Conservation (phyloP, 2,329 filamentous ascomycete genomes). For the Fonsecaea monophora region DNA sequence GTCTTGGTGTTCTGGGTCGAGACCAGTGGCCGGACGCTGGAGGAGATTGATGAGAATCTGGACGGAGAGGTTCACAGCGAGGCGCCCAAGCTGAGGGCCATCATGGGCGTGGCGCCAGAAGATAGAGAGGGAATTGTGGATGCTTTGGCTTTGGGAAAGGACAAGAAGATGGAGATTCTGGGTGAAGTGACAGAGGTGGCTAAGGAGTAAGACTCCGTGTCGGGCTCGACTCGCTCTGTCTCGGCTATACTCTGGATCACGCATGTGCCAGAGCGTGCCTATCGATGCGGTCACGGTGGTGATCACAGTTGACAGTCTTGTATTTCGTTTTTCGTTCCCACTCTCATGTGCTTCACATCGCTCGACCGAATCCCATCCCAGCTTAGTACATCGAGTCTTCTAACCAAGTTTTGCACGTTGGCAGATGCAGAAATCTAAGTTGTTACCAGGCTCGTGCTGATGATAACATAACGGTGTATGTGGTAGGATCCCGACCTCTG, state of each 20-base stretch:
- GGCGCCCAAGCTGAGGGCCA: constrained; percentile 20
- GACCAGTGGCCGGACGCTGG: constrained; percentile 39
- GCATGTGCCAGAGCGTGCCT: background rate
- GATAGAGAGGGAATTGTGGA: constrained; percentile 37
- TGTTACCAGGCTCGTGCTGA: background rate
- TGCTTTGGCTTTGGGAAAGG: constrained; percentile 20
- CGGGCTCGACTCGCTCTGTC: background rate
- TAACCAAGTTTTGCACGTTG: background rate
- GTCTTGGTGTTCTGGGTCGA: constrained; percentile 36
- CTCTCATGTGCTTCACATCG: background rate
- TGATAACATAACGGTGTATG: background rate
- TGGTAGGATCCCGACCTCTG: background rate
- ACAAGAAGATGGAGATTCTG: constrained; percentile 18
- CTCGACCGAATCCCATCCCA: background rate
- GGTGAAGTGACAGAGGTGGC: constrained; percentile 20
- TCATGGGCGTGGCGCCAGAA: constrained; percentile 24
- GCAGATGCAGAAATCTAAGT: background rate
- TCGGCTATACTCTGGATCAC: background rate
- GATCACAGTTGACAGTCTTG: background rate
- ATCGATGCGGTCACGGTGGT: background rate
- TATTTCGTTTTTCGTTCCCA: background rate
- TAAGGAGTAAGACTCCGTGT: constrained; percentile 1
- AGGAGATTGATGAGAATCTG: constrained; percentile 42
- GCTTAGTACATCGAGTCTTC: background rate
- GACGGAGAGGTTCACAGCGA: constrained; percentile 32